Conservation (phyloP, 371 early-diverging fungal species). For the Mucor indicus region DNA sequence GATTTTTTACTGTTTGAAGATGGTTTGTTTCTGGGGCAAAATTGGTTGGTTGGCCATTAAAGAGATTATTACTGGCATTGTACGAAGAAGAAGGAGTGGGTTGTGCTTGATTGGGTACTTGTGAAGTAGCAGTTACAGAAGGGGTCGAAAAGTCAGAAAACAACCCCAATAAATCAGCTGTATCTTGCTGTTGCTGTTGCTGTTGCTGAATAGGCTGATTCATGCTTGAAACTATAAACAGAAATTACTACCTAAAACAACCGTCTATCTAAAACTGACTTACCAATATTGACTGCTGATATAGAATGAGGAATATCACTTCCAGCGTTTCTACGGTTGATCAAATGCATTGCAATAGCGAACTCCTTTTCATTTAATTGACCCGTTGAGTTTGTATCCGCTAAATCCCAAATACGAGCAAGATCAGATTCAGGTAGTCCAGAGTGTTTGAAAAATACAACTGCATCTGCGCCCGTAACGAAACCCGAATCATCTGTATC, state of each 20-base stretch:
- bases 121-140: slow-evolving; percentile 4
- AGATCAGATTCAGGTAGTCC: slow-evolving; percentile 63
- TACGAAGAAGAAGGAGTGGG: too few relatives aligned
- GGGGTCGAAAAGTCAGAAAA: slow-evolving; percentile 3
- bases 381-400: slow-evolving; percentile 47
- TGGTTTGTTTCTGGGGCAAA: slow-evolving; percentile 19
- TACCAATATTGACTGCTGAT: slow-evolving; percentile 9
- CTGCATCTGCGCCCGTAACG: slow-evolving; percentile 61
- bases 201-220: not conserved
- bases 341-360: slow-evolving; percentile 63
- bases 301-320: slow-evolving; percentile 36
- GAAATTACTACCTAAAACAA: not conserved
- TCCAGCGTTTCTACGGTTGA: slow-evolving; percentile 49
- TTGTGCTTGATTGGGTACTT: slow-evolving; percentile 5
- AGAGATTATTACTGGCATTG: slow-evolving; percentile 1
- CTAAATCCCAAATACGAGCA: slow-evolving; percentile 74
- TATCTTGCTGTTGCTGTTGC: slow-evolving; percentile 7
- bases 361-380: slow-evolving; percentile 48
- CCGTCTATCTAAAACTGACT: not conserved
- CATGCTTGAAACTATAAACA: not conserved
- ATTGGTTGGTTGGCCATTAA: slow-evolving; percentile 13
- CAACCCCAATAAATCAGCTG: slow-evolving; percentile 28
- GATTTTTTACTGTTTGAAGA: slow-evolving; percentile 17
- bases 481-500: slow-evolving; percentile 26
- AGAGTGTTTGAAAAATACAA: slow-evolving; percentile 74